Base-by-base conservation (phyloP, 2,329 filamentous ascomycete genomes). In the Aspergillus fumigatus region DNA sequence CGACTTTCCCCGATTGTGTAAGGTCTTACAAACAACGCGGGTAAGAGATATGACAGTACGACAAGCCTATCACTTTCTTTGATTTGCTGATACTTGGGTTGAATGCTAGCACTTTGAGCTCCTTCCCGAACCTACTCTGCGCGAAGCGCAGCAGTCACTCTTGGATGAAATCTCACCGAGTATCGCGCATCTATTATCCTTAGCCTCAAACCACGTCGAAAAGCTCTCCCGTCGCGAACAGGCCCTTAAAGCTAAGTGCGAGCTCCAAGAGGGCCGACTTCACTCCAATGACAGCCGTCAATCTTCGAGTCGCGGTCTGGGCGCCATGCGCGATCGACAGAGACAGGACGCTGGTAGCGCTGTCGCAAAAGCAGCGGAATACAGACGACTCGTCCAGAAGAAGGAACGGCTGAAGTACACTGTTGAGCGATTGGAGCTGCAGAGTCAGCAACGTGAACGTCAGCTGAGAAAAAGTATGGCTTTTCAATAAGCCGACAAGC, bases 81-180 rank as follows among this genome's bases (percentile, higher is more conserved):
- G 5, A 38, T 17, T 38, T 38, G 32, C 32, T 38, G 14, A 38
- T 38, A 7, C 14, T 17, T 7, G 5, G 9, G 40, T 10, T 21
- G 19, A 3, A 43, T 10, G 7, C 55, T 65, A 95, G 88, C 92
- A 96, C 77, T 97, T 96, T 75, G 92, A 97, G 73, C 86, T 96
- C 45, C 89, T 96, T 65, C 90, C 92, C 17, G 90, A 96, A 71
- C 85, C 88, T 11, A 89, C 89, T 52, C 84, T 97, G 48, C 86
- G 87, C 59, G 83, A 88, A 60, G 92, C 92, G 32, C 92, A 97
- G 74, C 82, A 89, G 63, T 87, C 90, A 4, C 84, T 97, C 19
- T 88, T 92, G 65, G 89, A 90, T 67, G 92, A 96, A 71, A 94
- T 96, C 64, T 87, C 88, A n/a, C 92, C 92, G 8, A 92, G 91